These are phyloP conservation scores for Blastosporella zonata DNA, from an alignment of 1,284 basidiomycete species.

Conservation along the genomic window DNA sequence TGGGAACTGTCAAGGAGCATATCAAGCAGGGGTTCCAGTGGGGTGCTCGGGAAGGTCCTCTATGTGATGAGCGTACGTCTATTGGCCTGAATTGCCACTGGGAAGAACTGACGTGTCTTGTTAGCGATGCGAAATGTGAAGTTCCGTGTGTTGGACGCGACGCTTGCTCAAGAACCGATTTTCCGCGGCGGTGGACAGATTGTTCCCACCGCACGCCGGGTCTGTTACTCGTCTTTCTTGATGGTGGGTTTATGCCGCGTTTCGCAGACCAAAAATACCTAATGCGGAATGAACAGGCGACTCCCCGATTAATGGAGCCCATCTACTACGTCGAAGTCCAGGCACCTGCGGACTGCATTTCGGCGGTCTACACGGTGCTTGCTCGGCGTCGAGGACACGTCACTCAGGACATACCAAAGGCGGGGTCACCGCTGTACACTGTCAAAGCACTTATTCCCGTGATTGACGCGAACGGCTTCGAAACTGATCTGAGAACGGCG, in stretches of 20 bases:
- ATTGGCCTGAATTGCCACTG: constrained; percentile 3
- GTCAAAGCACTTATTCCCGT: constrained; percentile 98
- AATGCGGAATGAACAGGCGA: constrained; percentile 56
- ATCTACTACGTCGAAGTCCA: constrained; percentile 99
- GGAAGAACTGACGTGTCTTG: constrained; percentile 7
- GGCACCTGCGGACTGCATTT: constrained; percentile 97
- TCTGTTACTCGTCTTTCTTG: constrained; percentile 98
- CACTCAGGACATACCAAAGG: constrained; percentile 95
- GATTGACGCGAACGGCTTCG: constrained; percentile 98
- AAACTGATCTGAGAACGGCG: constrained; percentile 95
- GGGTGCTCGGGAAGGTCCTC: constrained; percentile 94
- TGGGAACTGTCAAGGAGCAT: constrained; percentile 89
- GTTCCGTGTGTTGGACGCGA: constrained; percentile 92
- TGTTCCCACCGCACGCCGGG: constrained; percentile 58
- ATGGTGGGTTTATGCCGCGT: constrained; percentile 57
- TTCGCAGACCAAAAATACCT: constrained; percentile 8
- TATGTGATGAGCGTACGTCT: constrained; percentile 95
- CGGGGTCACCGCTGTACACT: constrained; percentile 95
- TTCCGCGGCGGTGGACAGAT: constrained; percentile 93
- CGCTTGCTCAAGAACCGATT: constrained; percentile 91
- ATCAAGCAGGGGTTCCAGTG: constrained; percentile 99
- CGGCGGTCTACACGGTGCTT: constrained; percentile 95
- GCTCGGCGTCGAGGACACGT: constrained; percentile 96
- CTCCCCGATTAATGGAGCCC: constrained; percentile 92
- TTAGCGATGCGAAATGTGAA: constrained; percentile 97